These are phyloP conservation scores for Cercospora sp. DNA, from an alignment of 2,329 filamentous ascomycete genomes.

Conservation along the genomic window DNA sequence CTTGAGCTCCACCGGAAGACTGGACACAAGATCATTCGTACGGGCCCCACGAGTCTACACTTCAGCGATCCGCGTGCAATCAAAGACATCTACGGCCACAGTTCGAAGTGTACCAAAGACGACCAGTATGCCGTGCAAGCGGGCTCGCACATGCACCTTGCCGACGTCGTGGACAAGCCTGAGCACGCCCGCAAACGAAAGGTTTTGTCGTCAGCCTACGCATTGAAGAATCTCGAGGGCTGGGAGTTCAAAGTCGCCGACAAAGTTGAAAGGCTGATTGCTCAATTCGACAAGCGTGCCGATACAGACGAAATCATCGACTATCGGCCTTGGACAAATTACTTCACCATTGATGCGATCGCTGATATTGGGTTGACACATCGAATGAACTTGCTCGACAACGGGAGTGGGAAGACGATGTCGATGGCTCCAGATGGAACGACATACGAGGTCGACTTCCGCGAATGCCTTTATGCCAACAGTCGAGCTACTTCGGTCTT, in stretches of 20 bases:
- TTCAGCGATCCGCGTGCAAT: constrained; percentile 44
- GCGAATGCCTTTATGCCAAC: constrained; percentile 54
- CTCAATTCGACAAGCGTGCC: constrained; percentile 38
- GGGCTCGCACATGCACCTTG: constrained; percentile 40
- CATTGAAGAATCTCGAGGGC: constrained; percentile 43
- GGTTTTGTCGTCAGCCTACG: constrained; percentile 42
- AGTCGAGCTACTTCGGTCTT: constrained; percentile 54
- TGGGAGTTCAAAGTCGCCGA: constrained; percentile 47
- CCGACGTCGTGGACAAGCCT: constrained; percentile 43
- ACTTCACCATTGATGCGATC: constrained; percentile 44
- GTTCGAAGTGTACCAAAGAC: constrained; percentile 41
- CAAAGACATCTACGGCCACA: constrained; percentile 45
- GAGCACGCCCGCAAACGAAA: constrained; percentile 45
- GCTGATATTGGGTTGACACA: constrained; percentile 44
- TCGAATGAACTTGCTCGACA: constrained; percentile 33
- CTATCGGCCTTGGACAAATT: constrained; percentile 41
- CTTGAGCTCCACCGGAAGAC: constrained; percentile 46
- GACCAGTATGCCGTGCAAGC: constrained; percentile 35
- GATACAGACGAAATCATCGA: constrained; percentile 37
- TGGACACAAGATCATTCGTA: constrained; percentile 46
- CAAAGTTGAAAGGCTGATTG: constrained; percentile 38
- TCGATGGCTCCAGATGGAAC: constrained; percentile 42
- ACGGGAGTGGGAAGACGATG: constrained; percentile 37
- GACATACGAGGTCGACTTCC: constrained; percentile 49
- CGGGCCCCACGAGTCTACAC: constrained; percentile 49